A percentile compares a stretch with the other conserved stretches of the same genome.
Evolutionary conservation across 2,329 filamentous ascomycete genomes (phyloP).

Genomic region (Aphanocladium album): DNA sequence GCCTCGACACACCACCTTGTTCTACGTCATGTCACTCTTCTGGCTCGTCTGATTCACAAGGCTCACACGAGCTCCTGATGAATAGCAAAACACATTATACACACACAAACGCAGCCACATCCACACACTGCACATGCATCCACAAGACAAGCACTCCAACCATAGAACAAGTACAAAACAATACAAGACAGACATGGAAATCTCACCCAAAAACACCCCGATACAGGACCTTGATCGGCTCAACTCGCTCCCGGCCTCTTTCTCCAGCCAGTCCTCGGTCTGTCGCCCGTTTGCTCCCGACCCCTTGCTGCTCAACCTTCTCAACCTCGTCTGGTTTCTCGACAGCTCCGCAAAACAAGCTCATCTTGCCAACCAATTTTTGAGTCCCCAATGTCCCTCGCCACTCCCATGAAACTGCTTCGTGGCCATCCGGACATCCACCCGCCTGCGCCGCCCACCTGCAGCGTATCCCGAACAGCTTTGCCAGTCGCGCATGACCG

Average conservation of each 20-base stretch:
- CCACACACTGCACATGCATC: no score
- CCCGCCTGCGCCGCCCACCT: no score
- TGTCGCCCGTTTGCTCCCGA: not conserved
- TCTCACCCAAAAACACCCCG: not conserved
- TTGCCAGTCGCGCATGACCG: not conserved
- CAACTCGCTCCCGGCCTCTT: not conserved
- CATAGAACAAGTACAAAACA: no score
- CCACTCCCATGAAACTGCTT: not conserved
- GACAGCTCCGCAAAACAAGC: constrained; percentile 9
- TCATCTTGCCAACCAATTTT: not conserved
- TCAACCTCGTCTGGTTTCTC: constrained; percentile 1
- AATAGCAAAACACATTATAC: not conserved
- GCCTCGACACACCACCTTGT: not conserved
- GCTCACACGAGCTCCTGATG: not conserved
- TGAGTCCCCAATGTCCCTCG: not conserved
- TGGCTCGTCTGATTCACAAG: no score
- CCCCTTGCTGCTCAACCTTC: not conserved
- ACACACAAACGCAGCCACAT: no score
- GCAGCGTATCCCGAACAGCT: not conserved
- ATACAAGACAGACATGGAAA: not conserved
- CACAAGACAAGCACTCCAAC: no score
- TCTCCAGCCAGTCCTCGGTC: not conserved
- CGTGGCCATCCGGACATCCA: no score
- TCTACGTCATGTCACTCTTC: not conserved
- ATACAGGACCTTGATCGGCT: constrained; percentile 8